A percentile compares a stretch with the other conserved stretches of the same genome.
Conservation (phyloP, 805 yeast species). For the Kregervanrija pseudodelftensis region DNA sequence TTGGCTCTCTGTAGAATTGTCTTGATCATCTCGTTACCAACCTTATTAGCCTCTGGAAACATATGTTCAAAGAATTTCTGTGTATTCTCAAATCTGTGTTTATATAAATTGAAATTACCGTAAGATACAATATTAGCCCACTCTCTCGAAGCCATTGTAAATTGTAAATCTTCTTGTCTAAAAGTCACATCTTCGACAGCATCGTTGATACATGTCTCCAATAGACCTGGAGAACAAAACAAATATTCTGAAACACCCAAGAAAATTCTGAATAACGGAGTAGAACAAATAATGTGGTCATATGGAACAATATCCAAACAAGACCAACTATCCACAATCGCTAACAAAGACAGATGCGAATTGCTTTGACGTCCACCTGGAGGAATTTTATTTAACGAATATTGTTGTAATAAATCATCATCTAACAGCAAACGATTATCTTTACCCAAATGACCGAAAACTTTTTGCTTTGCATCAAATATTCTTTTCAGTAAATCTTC, state of each 20-base stretch:
- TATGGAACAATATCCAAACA: constrained; percentile 82
- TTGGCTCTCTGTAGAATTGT: constrained; percentile 45
- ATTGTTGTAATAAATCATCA: constrained; percentile 70
- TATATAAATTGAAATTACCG: constrained; percentile 70
- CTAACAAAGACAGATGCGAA: constrained; percentile 81
- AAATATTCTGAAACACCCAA: constrained; percentile 90
- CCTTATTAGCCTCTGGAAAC: constrained; percentile 78
- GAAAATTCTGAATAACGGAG: constrained; percentile 88
- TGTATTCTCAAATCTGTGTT: constrained; percentile 64
- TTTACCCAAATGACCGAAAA: constrained; percentile 59
- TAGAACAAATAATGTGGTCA: constrained; percentile 94
- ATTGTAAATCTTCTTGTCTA: constrained; percentile 86
- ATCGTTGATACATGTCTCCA: constrained; percentile 75
- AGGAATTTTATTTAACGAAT: constrained; percentile 66
- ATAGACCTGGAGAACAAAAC: constrained; percentile 72
- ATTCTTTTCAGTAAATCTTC: constrained; percentile 55
- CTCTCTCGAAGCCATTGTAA: constrained; percentile 79
- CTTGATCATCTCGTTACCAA: constrained; percentile 92
- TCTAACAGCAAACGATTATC: constrained; percentile 62
- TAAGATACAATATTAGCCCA: constrained; percentile 81
- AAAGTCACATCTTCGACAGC: constrained; percentile 61
- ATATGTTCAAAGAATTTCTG: constrained; percentile 81
- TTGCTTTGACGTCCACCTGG: constrained; percentile 69
- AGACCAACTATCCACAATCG: constrained; percentile 93
- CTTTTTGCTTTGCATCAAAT: constrained; percentile 58